Evolutionary conservation across 164 flowering plant genomes (phyloP).

Genomic region (Pachysandra terminalis): DNA sequence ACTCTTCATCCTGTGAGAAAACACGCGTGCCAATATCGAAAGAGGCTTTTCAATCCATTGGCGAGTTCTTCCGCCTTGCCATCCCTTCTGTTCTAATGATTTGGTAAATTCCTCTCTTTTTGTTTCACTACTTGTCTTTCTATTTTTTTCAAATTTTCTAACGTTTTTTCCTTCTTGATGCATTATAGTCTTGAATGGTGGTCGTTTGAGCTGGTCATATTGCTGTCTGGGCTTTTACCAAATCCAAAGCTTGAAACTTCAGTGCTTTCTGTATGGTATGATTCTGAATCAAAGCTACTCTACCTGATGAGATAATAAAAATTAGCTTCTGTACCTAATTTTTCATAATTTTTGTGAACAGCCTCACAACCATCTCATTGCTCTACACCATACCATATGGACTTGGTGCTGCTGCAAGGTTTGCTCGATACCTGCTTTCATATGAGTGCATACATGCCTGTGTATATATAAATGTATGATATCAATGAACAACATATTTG

Average conservation of each 20-base stretch:
- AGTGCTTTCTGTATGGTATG: conserved; percentile 72
- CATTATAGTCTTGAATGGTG: conserved; percentile 73
- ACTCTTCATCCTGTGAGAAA: conserved; percentile 44
- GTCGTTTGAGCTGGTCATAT: conserved; percentile 67
- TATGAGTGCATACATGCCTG: not conserved
- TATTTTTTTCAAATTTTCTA: not conserved
- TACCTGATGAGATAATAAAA: too few species aligned
- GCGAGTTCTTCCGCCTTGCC: conserved; percentile 62
- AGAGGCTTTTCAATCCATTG: conserved; percentile 54
- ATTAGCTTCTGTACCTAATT: not conserved
- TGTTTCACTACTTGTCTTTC: not conserved
- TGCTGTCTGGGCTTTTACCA: conserved; percentile 74
- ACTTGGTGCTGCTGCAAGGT: conserved; percentile 83
- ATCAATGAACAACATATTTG: not conserved
- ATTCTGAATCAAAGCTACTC: not conserved
- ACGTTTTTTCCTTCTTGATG: conserved; percentile 1
- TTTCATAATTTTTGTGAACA: conserved; percentile 25
- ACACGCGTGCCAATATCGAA: conserved; percentile 58
- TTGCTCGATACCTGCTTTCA: not conserved
- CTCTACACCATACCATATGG: conserved; percentile 73
- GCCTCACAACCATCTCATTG: conserved; percentile 54
- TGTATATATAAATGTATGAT: not conserved
- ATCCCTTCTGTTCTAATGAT: conserved; percentile 85
- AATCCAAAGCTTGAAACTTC: conserved; percentile 79
- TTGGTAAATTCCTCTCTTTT: conserved; percentile 41